These are phyloP conservation scores for Phytophthora sansomeana DNA, from an alignment of 352 stramenopile species.

Conservation along the genomic window DNA sequence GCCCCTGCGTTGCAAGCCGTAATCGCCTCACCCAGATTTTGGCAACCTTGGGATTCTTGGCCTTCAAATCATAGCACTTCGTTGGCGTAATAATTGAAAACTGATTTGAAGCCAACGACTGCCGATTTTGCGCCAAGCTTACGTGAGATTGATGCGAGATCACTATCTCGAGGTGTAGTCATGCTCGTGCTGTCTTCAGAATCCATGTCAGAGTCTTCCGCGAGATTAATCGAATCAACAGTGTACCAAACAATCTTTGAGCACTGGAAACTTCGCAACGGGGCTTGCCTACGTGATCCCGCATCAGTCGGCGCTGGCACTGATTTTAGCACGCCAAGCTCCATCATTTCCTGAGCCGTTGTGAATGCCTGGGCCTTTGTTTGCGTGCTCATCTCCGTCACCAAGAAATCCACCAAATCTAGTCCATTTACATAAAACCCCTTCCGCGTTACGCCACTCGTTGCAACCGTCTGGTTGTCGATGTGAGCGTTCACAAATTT, in stretches of 20 bases:
- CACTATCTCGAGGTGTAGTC: conserved; percentile 34
- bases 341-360: conserved; percentile 79
- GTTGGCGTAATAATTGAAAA: conserved; percentile 90
- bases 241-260: conserved; percentile 85
- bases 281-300: conserved; percentile 26
- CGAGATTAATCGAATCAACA: conserved; percentile 80
- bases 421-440: conserved; percentile 84
- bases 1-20: conserved; percentile 65
- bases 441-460: conserved; percentile 50
- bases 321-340: conserved; percentile 70
- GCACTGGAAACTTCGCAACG: conserved; percentile 67
- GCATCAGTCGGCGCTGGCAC: conserved; percentile 32
- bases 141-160: conserved; percentile 10
- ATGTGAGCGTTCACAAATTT: conserved; percentile 58
- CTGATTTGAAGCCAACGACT: conserved; percentile 65
- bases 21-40: conserved; percentile 76
- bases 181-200: conserved; percentile 60
- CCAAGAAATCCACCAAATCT: conserved; percentile 79
- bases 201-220: conserved; percentile 77
- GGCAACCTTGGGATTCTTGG: conserved; percentile 75
- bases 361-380: conserved; percentile 73
- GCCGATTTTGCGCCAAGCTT: conserved; percentile 32
- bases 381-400: conserved; percentile 60
- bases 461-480: conserved; percentile 38
- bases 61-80: conserved; percentile 89